Base-by-base conservation (phyloP, 257 asterid genomes). In the Linaria vulgaris region DNA sequence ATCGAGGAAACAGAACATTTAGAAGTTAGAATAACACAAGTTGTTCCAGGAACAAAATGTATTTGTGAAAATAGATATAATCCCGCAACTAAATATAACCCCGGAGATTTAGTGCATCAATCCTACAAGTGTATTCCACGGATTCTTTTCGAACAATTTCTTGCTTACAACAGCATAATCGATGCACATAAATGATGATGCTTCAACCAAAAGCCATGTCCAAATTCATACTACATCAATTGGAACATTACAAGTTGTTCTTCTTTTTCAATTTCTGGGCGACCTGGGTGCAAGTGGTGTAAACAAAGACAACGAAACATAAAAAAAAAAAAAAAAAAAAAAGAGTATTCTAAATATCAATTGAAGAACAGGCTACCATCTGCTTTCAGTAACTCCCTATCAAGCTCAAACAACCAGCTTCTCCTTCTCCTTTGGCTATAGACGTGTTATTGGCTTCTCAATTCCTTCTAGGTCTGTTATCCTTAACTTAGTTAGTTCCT, bases 401-500 rank as follows among this genome's bases (percentile, higher is more conserved):
- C 69, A 79, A 59, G 85, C 85, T 63, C 60, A 78, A 61, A 83
- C 81, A 6, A 77, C 77, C 25, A 72, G 50, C 83, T 78, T 87
- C 5, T 30, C 62, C 17, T 16, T 56, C 46, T 56, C 37, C 48
- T 56, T 47, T 20, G 47, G 69, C 63, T 66, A 82, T 34, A 52
- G 59, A 38, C 78, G 69, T 74, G 79, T 46, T 8, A 30, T 14
- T 19, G 97, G 88, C 66, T 82, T 87, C 64, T 78, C 91, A 38
- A 89, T 80, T 46, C 99, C 97, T 73, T 76, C 74, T 68, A 92
- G 79, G 53, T 83, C 82, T n/a, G 89, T 83, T 71, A 92, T 87
- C 84, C 96, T 82, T 82, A 92, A 77, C 82, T 80, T 89, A 1
- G 99, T 89, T 43, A 92, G 72, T 82, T 89, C 99, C 97, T 92